These are phyloP conservation scores for Shiraia sp. DNA, from an alignment of 2,329 filamentous ascomycete species.

Conservation along the genomic window DNA sequence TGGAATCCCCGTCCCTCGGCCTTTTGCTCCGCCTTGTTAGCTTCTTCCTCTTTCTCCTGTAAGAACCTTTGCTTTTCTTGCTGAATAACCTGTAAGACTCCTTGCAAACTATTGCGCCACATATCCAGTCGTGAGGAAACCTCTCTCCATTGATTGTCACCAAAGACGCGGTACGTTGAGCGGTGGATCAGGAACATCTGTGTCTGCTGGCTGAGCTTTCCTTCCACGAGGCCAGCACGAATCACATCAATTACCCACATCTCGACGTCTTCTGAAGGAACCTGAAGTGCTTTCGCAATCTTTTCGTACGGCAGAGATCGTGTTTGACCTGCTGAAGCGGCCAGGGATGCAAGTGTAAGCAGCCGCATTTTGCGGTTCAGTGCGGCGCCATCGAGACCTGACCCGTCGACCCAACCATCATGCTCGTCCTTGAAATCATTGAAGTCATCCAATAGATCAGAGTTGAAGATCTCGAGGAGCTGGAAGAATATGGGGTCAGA, in stretches of 20 bases:
- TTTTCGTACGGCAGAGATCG: slow-evolving; percentile 86
- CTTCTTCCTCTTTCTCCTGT: slow-evolving; percentile 76
- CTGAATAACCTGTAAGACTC: slow-evolving; percentile 77
- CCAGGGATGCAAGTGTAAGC: slow-evolving; percentile 87
- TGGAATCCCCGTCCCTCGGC: slow-evolving; percentile 43
- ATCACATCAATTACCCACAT: slow-evolving; percentile 99
- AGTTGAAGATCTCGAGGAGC: slow-evolving; percentile 91
- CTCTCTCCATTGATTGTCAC: slow-evolving; percentile 97
- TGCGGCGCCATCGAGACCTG: slow-evolving; percentile 69
- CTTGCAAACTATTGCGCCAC: slow-evolving; percentile 81
- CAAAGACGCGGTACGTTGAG: slow-evolving; percentile 94
- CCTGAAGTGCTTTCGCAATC: slow-evolving; percentile 83
- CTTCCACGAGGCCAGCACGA: slow-evolving; percentile 91
- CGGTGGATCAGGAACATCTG: slow-evolving; percentile 94
- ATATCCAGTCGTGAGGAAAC: slow-evolving; percentile 87
- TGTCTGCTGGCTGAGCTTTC: slow-evolving; percentile 91
- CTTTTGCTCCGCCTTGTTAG: slow-evolving; percentile 72
- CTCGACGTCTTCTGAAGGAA: slow-evolving; percentile 84
- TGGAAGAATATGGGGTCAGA: slow-evolving; percentile 85
- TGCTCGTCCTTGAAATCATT: slow-evolving; percentile 94
- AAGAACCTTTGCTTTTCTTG: slow-evolving; percentile 80
- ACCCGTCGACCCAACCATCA: slow-evolving; percentile 79
- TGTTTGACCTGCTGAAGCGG: slow-evolving; percentile 73
- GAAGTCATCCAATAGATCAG: slow-evolving; percentile 93
- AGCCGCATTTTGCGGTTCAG: slow-evolving; percentile 96